Base-by-base conservation (phyloP, 768 basidiomycete genomes). In the Leccinum variicolor region DNA sequence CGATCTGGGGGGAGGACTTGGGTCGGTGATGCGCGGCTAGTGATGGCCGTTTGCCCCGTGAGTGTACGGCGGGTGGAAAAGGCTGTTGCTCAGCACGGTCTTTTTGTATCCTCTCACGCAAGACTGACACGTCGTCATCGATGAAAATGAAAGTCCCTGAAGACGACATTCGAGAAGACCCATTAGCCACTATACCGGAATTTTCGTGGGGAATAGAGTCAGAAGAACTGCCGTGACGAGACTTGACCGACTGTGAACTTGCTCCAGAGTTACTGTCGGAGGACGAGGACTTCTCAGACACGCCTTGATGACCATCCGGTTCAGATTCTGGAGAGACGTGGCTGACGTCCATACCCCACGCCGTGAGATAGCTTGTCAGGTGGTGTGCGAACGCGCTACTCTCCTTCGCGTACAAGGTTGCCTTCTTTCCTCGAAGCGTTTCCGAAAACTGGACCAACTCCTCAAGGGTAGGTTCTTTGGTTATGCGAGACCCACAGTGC, bases 261-360 rank as follows among this genome's bases (percentile, higher is more conserved):
- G 29, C 10, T 19, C 43, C 56, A 13, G 49, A 50, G 21, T 49
- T 58, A 36, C 47, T 59, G 47, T 58, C 60, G 2, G 62, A 21
- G 31, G 55, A 58, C 17, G 55, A 54, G 21, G 47, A 21, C 55
- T 50, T 64, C 31, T 71, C 73, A 25, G 41, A 51, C 26, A 55
- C 11, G 43, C 29, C 26, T 36, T 63, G 73, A 34, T 59, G 53
- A n/a, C 66, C 69, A 52, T 89, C 85, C 2, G 71, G 71, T 21
- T 80, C 82, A 11, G 79, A 77, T 52, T 86, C 85, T 2, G 82
- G 77, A 8, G 87, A 84, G 46, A 86, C 79, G 74, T 94, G 93
- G 52, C 84, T 86, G 45, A 98, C 87, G 65, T 96, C 92, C 86
- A 98, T 83, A 13, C 95, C 94, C 96, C 96, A 98, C 6, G 90